phyloP scores from a whole-genome alignment of 2,329 filamentous ascomycete species.

The Trichophyton rubrum region DNA sequence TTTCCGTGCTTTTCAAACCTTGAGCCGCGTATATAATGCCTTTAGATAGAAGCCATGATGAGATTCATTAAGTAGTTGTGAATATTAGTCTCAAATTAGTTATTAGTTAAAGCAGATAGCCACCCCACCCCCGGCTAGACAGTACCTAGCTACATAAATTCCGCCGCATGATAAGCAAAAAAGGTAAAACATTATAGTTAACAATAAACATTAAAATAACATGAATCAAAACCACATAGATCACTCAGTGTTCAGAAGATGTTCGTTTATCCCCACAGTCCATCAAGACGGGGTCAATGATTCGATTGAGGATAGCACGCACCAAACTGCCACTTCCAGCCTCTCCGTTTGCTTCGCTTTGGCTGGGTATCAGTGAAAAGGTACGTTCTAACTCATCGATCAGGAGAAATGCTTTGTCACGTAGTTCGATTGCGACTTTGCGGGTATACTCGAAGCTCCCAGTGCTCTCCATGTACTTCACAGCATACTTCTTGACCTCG shows the following conservation, averaged over 20 bases:
- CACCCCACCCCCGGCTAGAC: too few relatives aligned
- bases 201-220: neutral
- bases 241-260: neutral
- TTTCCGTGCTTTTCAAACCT: neutral
- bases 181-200: neutral
- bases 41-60: neutral
- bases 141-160: too few relatives aligned
- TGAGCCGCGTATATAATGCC: neutral
- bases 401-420: neutral
- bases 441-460: conserved; percentile 81
- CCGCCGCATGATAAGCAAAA: too few relatives aligned
- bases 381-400: conserved; percentile 5
- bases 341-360: neutral
- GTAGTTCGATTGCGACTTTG: conserved; percentile 51
- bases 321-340: conserved; percentile 51
- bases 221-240: neutral
- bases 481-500: conserved; percentile 76
- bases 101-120: too few relatives aligned
- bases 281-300: conserved; percentile 36
- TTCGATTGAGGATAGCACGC: conserved; percentile 56
- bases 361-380: neutral
- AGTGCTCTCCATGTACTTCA: conserved; percentile 76
- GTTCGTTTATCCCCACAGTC: conserved; percentile 1
- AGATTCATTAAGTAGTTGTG: neutral
- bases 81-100: neutral